Evolutionary conservation across 73 alveolate species (phyloP), one percentile per base, ranked within the genome.

Genomic region (Paramecium bursaria): DNA sequence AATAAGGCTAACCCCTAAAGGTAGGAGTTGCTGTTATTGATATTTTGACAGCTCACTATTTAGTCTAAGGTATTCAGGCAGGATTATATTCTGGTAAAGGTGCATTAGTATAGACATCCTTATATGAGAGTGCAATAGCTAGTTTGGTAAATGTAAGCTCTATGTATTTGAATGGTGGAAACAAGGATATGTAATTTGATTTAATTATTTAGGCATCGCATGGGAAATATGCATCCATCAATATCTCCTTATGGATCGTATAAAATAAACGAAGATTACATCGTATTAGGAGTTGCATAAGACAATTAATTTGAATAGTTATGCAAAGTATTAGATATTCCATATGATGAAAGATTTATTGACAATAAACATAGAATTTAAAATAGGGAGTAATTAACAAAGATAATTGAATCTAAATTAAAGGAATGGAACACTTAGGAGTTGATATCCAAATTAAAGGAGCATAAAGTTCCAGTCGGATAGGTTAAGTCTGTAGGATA

Each of bases 261-360:
- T 54, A 60, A 77, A 67, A 60, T 90, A 6, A 91, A 90, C 21
- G 90, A 82, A 10, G 73, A 85, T 11, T 93, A 53, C 46, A 52
- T 93, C 5, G 94, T 93, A 4, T 50, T 93, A n/a, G 98, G 95
- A 23, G 94, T 87, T 4, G 98, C 98, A 0, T 85, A 94, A 67
- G 94, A 93, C 48, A 53, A 74, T 11, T 60, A 90, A 67, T 93
- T 90, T 46, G 26, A 44, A 15, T 52, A 85, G 23, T 74, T 93
- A 3, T 82, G 92, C 49, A 74, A 85, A 21, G 75, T 88, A 9
- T 30, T 93, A 9, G 88, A 87, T 46, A 50, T 49, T 7, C 49
- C 85, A 19, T 85, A 86, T 85, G 80, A 50, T 27, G 80, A 15
- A 44, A 46, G 93, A 73, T 57, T 76, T 26, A 79, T 39, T 13